These are phyloP conservation scores for Candida chilensis DNA, from an alignment of 805 yeast species.

Conservation along the genomic window DNA sequence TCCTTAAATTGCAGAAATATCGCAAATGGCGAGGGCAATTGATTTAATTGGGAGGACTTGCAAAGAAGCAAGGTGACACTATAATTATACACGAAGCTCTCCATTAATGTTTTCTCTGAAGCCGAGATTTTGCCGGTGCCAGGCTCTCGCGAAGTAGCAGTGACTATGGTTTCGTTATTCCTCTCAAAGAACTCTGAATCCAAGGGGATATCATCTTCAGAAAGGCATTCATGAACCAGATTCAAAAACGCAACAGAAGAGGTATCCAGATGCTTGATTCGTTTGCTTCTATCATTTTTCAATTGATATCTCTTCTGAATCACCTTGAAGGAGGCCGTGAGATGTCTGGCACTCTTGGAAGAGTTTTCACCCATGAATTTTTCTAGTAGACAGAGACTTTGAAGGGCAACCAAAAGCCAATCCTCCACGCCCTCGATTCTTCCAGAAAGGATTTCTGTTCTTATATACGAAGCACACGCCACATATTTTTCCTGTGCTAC, in stretches of 20 bases:
- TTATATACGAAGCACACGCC: constrained; percentile 11
- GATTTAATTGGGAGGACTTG: constrained; percentile 11
- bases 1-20: constrained; percentile 21
- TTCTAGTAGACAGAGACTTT: constrained; percentile 26
- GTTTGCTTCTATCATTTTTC: constrained; percentile 4
- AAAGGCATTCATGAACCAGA: neutral
- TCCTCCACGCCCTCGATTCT: constrained; percentile 17
- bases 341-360: constrained; percentile 16
- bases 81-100: constrained; percentile 34
- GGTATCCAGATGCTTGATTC: neutral
- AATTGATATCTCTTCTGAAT: constrained; percentile 15
- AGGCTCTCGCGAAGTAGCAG: neutral
- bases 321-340: constrained; percentile 23
- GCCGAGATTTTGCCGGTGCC: constrained; percentile 6
- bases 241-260: neutral
- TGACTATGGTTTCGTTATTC: neutral
- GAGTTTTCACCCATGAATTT: constrained; percentile 16
- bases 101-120: constrained; percentile 27
- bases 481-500: constrained; percentile 11
- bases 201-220: neutral
- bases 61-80: constrained; percentile 26
- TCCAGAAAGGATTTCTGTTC: constrained; percentile 9
- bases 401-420: constrained; percentile 31
- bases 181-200: neutral
- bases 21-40: constrained; percentile 31